Percentiles rank a stretch among this genome's conserved stretches.
phyloP scores from a whole-genome alignment of 768 basidiomycete genomes.

The Dacryopinax primogenitus region DNA sequence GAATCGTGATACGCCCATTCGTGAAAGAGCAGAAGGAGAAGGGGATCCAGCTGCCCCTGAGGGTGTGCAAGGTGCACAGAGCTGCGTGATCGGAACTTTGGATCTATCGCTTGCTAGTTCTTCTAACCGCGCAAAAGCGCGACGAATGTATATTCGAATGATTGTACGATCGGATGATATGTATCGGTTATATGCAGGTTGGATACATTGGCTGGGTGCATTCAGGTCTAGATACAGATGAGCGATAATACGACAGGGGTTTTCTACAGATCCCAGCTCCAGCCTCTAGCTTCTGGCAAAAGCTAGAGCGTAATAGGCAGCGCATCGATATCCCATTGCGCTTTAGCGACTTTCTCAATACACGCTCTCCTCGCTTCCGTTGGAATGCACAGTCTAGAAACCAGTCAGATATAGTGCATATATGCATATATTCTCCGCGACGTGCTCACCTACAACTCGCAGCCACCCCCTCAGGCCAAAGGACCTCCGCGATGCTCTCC shows the following conservation, averaged over 20 bases:
- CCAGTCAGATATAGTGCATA: neutral
- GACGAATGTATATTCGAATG: neutral
- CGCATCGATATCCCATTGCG: neutral
- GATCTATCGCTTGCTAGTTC: too few species aligned
- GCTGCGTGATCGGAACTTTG: too few species aligned
- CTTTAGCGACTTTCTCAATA: neutral
- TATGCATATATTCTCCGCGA: neutral
- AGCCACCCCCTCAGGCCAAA: conserved; percentile 6
- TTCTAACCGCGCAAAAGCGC: too few species aligned
- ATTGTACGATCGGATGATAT: too few species aligned
- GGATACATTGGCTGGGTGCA: neutral
- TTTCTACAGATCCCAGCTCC: too few species aligned
- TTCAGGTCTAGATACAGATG: too few species aligned
- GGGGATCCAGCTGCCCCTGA: neutral
- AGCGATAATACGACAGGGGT: too few species aligned
- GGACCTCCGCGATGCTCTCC: neutral
- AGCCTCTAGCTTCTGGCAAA: too few species aligned
- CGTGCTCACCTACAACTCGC: neutral
- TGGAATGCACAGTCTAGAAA: neutral
- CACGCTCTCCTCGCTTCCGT: neutral
- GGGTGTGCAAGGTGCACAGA: neutral
- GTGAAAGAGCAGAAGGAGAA: neutral
- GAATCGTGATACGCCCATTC: conserved; percentile 24
- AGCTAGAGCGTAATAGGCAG: neutral
- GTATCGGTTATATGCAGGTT: too few species aligned